Base-by-base conservation (phyloP, 2,329 filamentous ascomycete genomes). In the Trichoderma sp. region DNA sequence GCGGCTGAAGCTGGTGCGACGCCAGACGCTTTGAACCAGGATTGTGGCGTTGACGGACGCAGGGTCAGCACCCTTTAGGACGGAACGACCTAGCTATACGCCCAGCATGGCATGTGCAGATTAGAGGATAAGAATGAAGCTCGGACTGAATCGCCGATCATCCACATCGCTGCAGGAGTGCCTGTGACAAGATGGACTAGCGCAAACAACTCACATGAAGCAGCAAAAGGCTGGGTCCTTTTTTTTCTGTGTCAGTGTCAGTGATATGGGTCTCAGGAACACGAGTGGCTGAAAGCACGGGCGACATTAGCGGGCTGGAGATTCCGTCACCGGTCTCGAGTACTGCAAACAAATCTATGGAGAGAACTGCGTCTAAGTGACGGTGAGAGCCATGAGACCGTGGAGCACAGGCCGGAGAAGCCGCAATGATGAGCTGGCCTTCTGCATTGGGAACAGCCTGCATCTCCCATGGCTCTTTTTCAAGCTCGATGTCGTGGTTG, bases 381-480 rank as follows among this genome's bases (percentile, higher is more conserved):
- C 70, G 58, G 58, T 65, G 57, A 39, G 34, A 65, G 70, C 43
- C 59, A 39, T 61, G 53, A 72, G 53, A 43, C 23, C 53, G 71
- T 65, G 53, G 67, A 63, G 55, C 58, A 36, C 17, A 39, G 20
- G 47, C 69, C 63, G 43, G 67, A 70, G 71, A 72, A 66, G 34
- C 69, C 61, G 61, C 68, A 65, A 58, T 34, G 71, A 73, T 80
- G 78, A 79, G 77, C 68, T 80, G 77, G 75, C 78, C 75, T 78
- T 75, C 77, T 78, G 74, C 73, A 78, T 80, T 73, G 73, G 78
- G 78, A 77, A 77, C 76, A 73, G 75, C 74, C 71, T 77, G 77
- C 79, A 74, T 78, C 74, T 73, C 72, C 70, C n/a, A 68, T 64
- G n/a, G 26, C 34, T 23, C 57, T 61, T 65, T 59, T 55, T 32